Conservation (phyloP, 2,329 filamentous ascomycete genomes). For the Fusarium veterinarium region DNA sequence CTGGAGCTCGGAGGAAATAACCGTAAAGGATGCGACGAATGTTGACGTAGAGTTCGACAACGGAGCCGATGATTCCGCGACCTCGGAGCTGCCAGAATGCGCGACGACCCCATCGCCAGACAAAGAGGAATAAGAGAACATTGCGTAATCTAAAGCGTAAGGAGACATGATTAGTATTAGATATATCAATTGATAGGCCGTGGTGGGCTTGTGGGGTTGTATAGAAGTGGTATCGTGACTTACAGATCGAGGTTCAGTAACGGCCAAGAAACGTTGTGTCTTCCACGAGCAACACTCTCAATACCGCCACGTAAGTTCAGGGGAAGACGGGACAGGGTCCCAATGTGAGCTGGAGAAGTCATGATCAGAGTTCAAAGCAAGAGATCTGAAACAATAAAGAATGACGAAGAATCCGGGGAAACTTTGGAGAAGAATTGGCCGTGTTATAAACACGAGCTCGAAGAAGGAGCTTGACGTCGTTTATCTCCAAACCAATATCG, state of each 20-base stretch:
- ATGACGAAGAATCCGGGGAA: not conserved
- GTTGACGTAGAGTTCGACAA: slow-evolving; percentile 78
- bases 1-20: slow-evolving; percentile 85
- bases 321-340: slow-evolving; percentile 76
- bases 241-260: slow-evolving; percentile 77
- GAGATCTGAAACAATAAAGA: slow-evolving; percentile 10
- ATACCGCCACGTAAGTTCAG: slow-evolving; percentile 77
- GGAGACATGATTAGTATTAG: not conserved
- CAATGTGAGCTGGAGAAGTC: slow-evolving; percentile 58
- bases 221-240: slow-evolving; percentile 49
- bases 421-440: slow-evolving; percentile 4
- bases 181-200: not conserved
- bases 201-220: slow-evolving; percentile 2
- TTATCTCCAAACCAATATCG: slow-evolving; percentile 19
- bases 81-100: slow-evolving; percentile 87
- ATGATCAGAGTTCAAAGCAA: not conserved
- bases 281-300: slow-evolving; percentile 67
- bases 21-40: slow-evolving; percentile 81
- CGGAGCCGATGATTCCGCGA: slow-evolving; percentile 84
- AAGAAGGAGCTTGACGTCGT: slow-evolving; percentile 38
- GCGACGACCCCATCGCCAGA: slow-evolving; percentile 84
- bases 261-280: slow-evolving; percentile 66
- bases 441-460: slow-evolving; percentile 21
- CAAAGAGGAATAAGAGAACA: slow-evolving; percentile 87
- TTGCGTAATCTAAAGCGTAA: slow-evolving; percentile 76